These are phyloP conservation scores for Thymus mandschuricus DNA, from an alignment of 257 asterid species.

Conservation along the genomic window DNA sequence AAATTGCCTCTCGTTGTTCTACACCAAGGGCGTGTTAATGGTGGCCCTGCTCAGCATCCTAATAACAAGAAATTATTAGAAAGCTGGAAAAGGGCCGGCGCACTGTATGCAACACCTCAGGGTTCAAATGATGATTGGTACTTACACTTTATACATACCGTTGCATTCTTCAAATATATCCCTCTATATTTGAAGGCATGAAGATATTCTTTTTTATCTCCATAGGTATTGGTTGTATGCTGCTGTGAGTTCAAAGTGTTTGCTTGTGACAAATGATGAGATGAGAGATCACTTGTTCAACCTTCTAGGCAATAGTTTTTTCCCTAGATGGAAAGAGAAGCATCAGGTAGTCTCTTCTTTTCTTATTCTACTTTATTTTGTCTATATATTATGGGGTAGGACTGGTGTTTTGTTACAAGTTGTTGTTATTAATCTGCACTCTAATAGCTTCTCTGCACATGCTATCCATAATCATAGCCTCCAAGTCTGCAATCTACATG, in stretches of 20 bases:
- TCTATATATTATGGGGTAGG: background rate
- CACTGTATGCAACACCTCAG: slow-evolving; percentile 79
- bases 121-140: slow-evolving; percentile 99
- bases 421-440: background rate
- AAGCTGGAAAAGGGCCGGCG: slow-evolving; percentile 77
- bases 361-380: background rate
- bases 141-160: background rate
- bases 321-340: slow-evolving; percentile 98
- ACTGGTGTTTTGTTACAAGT: slow-evolving; percentile 3
- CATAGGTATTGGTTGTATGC: slow-evolving; percentile 97
- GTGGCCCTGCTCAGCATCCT: slow-evolving; percentile 85
- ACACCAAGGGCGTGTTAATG: slow-evolving; percentile 71
- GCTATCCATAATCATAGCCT: background rate
- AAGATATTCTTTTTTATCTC: slow-evolving; percentile 9
- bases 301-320: slow-evolving; percentile 78
- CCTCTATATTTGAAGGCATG: no score
- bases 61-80: slow-evolving; percentile 74
- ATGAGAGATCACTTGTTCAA: slow-evolving; percentile 98
- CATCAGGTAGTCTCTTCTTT: slow-evolving; percentile 66
- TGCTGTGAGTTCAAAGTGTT: slow-evolving; percentile 83
- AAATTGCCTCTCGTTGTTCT: slow-evolving; percentile 83
- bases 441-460: background rate
- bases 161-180: background rate
- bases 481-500: background rate
- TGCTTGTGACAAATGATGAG: slow-evolving; percentile 96